A percentile compares a stretch with the other conserved stretches of the same genome.
phyloP scores from a whole-genome alignment of 306 rosid species.

The Corylus avellana region DNA sequence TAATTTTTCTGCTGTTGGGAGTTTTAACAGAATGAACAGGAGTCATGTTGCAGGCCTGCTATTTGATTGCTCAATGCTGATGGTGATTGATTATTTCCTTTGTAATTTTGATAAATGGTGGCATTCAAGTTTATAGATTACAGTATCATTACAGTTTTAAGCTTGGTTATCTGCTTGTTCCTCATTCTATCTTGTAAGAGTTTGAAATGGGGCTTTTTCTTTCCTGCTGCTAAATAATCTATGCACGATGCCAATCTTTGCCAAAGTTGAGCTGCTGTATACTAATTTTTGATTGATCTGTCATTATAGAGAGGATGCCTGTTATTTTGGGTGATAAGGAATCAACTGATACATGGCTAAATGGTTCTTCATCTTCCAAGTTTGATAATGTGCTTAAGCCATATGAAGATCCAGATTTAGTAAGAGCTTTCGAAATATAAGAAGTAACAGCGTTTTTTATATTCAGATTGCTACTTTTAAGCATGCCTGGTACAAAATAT shows the following conservation, averaged over 20 bases:
- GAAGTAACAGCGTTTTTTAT: constrained; percentile 1
- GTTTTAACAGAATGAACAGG: background rate
- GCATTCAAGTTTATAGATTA: background rate
- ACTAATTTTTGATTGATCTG: constrained; percentile 25
- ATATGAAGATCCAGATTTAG: constrained; percentile 76
- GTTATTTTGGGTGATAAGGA: constrained; percentile 78
- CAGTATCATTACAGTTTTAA: background rate
- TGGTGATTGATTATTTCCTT: background rate
- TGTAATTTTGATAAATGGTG: background rate
- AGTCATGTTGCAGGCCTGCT: background rate
- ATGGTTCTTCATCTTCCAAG: constrained; percentile 50
- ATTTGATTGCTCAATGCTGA: background rate
- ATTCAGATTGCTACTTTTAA: background rate
- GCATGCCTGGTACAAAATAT: background rate
- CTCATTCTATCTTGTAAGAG: background rate
- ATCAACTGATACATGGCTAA: constrained; percentile 70
- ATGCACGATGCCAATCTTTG: background rate
- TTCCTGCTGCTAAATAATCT: background rate
- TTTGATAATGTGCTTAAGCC: constrained; percentile 64
- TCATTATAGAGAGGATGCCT: constrained; percentile 83
- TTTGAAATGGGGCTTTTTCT: background rate
- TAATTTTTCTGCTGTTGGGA: background rate
- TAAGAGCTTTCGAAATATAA: constrained; percentile 33
- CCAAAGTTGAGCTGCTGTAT: constrained; percentile 22
- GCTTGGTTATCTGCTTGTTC: background rate